These are phyloP conservation scores for Eutrema yunnanense DNA, from an alignment of 345 rosid genomes.

Conservation along the genomic window DNA sequence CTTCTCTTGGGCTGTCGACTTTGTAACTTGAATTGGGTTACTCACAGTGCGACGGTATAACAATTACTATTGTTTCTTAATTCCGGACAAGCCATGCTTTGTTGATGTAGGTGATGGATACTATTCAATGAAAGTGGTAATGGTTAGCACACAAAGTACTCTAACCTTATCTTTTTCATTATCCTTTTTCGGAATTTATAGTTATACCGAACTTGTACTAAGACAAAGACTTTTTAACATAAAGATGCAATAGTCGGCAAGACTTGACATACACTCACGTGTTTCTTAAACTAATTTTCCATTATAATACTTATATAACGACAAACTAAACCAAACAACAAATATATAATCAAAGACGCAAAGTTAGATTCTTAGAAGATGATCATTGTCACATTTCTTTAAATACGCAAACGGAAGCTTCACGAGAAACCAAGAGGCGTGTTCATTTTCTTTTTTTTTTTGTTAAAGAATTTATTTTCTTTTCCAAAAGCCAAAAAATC, in stretches of 20 bases:
- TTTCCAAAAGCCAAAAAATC: neutral
- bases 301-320: neutral
- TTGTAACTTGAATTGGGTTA: too few relatives aligned
- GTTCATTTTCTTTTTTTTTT: neutral
- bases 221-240: neutral
- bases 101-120: neutral
- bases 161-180: neutral
- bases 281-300: neutral
- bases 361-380: neutral
- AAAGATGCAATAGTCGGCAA: neutral
- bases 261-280: constrained; percentile 12
- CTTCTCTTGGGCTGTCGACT: too few relatives aligned
- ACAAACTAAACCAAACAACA: neutral
- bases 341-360: neutral
- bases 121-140: neutral
- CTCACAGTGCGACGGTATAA: too few relatives aligned
- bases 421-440: neutral
- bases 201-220: constrained; percentile 4
- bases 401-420: neutral
- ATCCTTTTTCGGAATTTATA: neutral
- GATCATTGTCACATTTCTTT: neutral
- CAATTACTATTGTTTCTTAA: constrained; percentile 2
- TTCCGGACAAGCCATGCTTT: neutral
- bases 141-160: neutral
- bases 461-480: neutral